Conservation (phyloP, 176 grass and related monocot species). For the Zizania latifolia region DNA sequence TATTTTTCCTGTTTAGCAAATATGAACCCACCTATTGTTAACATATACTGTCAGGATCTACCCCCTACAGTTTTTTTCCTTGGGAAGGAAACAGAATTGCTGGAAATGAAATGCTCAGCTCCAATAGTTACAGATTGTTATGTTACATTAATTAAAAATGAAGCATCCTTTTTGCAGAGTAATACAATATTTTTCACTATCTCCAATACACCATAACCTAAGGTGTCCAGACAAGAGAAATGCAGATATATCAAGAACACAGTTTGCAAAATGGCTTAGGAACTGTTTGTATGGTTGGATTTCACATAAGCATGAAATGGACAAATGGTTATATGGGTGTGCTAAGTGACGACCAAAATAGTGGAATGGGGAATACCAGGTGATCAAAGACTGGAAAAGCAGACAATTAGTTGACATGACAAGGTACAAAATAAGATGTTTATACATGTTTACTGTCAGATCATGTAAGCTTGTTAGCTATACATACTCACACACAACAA, state of each 20-base stretch:
- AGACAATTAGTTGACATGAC: background rate
- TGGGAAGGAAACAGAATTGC: background rate
- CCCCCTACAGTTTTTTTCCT: background rate
- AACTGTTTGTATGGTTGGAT: background rate
- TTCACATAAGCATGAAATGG: constrained; percentile 5
- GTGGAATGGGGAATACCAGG: background rate
- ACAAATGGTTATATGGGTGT: background rate
- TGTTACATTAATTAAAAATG: background rate
- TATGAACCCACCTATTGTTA: background rate
- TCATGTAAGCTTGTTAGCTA: constrained; percentile 6
- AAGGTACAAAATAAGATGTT: background rate
- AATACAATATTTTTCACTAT: background rate
- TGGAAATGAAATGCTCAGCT: background rate
- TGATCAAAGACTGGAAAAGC: background rate
- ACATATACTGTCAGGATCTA: background rate
- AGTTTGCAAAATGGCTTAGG: background rate
- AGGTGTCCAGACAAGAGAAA: background rate
- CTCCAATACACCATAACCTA: background rate
- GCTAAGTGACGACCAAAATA: constrained; percentile 4
- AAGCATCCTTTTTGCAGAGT: background rate
- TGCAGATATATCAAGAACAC: background rate
- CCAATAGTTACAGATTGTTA: background rate
- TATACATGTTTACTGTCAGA: background rate
- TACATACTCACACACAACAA: background rate
- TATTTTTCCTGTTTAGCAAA: background rate